phyloP scores from a whole-genome alignment of 169 alveolate species.

The Cryptosporidium tyzzeri region DNA sequence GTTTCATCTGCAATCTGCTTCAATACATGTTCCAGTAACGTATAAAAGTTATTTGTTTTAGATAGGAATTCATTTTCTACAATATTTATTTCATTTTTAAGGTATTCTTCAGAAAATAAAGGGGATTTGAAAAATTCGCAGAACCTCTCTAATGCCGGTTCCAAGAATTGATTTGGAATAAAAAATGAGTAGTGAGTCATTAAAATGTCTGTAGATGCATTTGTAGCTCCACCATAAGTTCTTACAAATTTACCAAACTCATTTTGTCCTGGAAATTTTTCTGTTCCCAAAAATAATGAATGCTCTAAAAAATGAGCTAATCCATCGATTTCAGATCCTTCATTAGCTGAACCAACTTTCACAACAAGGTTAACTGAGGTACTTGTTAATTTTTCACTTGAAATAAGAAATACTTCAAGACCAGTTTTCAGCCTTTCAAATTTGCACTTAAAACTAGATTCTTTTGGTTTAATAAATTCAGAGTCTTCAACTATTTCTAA shows the following conservation, averaged over 20 bases:
- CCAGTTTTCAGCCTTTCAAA: constrained; percentile 8
- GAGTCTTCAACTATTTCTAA: constrained; percentile 20
- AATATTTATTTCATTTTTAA: constrained; percentile 40
- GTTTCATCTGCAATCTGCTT: constrained; percentile 35
- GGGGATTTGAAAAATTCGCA: constrained; percentile 66
- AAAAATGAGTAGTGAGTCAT: constrained; percentile 47
- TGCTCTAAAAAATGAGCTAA: constrained; percentile 90
- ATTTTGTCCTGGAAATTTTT: constrained; percentile 84
- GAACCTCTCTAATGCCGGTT: constrained; percentile 31
- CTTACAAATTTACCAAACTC: constrained; percentile 77
- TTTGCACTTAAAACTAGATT: constrained; percentile 10
- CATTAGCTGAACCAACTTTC: constrained; percentile 46
- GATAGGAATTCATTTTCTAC: constrained; percentile 38
- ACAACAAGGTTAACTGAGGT: constrained; percentile 30
- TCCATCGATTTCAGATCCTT: constrained; percentile 79
- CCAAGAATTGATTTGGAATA: constrained; percentile 36
- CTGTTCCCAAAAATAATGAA: constrained; percentile 87
- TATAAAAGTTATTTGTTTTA: constrained; percentile 25
- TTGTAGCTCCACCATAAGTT: constrained; percentile 83
- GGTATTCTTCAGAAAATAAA: constrained; percentile 18
- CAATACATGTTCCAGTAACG: constrained; percentile 24
- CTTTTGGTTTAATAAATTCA: constrained; percentile 17
- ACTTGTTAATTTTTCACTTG: not conserved
- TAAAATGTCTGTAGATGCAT: constrained; percentile 77
- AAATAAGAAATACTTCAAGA: constrained; percentile 41